Conservation (phyloP, 495 filamentous ascomycete genomes). For the Lepidopterella palustris region DNA sequence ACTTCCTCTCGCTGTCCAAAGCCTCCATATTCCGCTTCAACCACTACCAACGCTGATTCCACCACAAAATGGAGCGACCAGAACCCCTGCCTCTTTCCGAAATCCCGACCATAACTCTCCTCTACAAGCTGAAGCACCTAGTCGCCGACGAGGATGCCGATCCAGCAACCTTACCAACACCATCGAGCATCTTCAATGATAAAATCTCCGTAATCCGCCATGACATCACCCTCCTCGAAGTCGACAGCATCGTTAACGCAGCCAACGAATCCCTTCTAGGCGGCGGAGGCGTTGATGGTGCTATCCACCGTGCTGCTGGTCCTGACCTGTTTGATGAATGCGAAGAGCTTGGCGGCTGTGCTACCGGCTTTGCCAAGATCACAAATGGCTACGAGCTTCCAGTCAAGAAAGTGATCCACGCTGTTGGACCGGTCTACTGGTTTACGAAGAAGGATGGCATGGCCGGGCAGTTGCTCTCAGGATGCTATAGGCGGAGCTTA, state of each 20-base stretch:
- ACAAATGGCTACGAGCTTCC: conserved; percentile 71
- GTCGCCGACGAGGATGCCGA: conserved; percentile 15
- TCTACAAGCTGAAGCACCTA: conserved; percentile 49
- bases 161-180: conserved; percentile 18
- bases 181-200: conserved; percentile 52
- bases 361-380: conserved; percentile 76
- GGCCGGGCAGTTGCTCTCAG: conserved; percentile 48
- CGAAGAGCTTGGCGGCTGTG: conserved; percentile 57
- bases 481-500: conserved; percentile 72
- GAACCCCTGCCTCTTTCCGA: conserved; percentile 39
- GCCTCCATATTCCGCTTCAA: background rate
- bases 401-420: conserved; percentile 73
- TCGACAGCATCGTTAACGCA: conserved; percentile 89
- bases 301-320: conserved; percentile 82
- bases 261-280: conserved; percentile 74
- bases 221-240: conserved; percentile 76
- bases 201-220: conserved; percentile 61
- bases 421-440: conserved; percentile 82
- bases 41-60: background rate
- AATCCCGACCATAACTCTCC: conserved; percentile 58
- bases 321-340: conserved; percentile 64
- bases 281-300: conserved; percentile 67
- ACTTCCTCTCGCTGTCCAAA: background rate
- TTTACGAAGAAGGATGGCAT: conserved; percentile 30
- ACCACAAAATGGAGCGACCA: conserved; percentile 14